Percentiles rank a stretch among this genome's conserved stretches.
phyloP scores from a whole-genome alignment of 352 stramenopile genomes.

The Aphanomyces euteiches region DNA sequence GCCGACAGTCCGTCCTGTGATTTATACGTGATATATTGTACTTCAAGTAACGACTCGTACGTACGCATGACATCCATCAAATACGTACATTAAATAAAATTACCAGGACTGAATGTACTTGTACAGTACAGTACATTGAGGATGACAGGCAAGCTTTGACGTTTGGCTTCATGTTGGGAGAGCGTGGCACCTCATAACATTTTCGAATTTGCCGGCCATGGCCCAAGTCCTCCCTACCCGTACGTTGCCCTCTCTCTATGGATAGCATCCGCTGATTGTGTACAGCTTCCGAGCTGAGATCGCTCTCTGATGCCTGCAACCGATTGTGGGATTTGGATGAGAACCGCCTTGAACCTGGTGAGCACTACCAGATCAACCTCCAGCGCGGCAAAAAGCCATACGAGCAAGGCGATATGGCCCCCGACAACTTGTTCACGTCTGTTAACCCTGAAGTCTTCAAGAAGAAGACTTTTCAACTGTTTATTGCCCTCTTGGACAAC shows the following conservation, averaged over 20 bases:
- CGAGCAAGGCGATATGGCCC: constrained; percentile 81
- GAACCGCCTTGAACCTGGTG: constrained; percentile 81
- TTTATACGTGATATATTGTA: too few relatives aligned
- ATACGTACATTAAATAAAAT: too few relatives aligned
- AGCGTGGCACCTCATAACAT: neutral
- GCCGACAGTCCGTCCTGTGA: too few relatives aligned
- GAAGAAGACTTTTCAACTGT: constrained; percentile 88
- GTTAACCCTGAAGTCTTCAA: constrained; percentile 85
- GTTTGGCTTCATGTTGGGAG: too few relatives aligned
- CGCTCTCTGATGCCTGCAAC: constrained; percentile 72
- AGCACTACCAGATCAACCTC: constrained; percentile 92
- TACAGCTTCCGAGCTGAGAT: constrained; percentile 47
- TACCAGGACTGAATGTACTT: too few relatives aligned
- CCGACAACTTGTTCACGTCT: constrained; percentile 88
- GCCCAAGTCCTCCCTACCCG: constrained; percentile 45
- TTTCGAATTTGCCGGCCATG: constrained; percentile 33
- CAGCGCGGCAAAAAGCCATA: constrained; percentile 90
- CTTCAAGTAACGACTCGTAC: too few relatives aligned
- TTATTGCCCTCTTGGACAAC: constrained; percentile 88
- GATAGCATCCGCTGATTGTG: constrained; percentile 12
- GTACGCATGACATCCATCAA: too few relatives aligned
- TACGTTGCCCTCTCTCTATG: constrained; percentile 33
- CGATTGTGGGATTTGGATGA: constrained; percentile 91
- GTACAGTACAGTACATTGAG: too few relatives aligned
- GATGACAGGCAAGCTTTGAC: too few relatives aligned